Evolutionary conservation across 306 rosid genomes (phyloP).

Genomic region (Rosa rugosa): DNA sequence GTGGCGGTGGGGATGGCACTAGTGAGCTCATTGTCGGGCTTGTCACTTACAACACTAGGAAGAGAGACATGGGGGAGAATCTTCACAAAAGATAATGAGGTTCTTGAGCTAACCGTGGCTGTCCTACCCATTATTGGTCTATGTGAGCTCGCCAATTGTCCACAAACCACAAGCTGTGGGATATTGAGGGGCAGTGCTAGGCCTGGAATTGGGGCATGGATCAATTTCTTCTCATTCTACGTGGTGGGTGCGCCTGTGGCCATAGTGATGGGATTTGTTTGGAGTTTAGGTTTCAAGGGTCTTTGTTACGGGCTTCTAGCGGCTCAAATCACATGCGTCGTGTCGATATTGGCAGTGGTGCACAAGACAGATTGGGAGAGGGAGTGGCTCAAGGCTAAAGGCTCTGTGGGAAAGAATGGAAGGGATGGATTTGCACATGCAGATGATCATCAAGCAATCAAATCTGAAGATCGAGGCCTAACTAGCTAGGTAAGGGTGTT

Average conservation of each 20-base stretch:
- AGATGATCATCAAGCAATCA: neutral
- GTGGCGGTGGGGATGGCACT: conserved; percentile 27
- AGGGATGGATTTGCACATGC: neutral
- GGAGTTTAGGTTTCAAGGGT: conserved; percentile 33
- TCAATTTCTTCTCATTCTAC: conserved; percentile 37
- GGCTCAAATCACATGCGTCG: conserved; percentile 36
- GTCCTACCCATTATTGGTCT: conserved; percentile 35
- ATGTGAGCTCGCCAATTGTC: conserved; percentile 39
- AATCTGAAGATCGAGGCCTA: conserved; percentile 17
- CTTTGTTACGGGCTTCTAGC: conserved; percentile 42
- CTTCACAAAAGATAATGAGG: conserved; percentile 27
- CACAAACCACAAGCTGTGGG: conserved; percentile 42
- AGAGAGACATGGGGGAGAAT: conserved; percentile 32
- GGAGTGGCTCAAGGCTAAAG: conserved; percentile 25
- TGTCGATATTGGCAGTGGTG: conserved; percentile 29
- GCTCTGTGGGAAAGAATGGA: conserved; percentile 17
- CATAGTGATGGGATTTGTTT: conserved; percentile 24
- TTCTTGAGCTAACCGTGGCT: conserved; percentile 26
- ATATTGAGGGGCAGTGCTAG: conserved; percentile 37
- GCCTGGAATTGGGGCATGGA: conserved; percentile 36
- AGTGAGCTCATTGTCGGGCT: conserved; percentile 19
- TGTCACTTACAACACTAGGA: conserved; percentile 29
- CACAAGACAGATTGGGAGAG: conserved; percentile 33
- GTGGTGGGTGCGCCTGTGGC: conserved; percentile 42
- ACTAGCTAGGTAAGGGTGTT: neutral